Base-by-base conservation (phyloP, 768 basidiomycete species). In the Xerocomellus dryophilus region DNA sequence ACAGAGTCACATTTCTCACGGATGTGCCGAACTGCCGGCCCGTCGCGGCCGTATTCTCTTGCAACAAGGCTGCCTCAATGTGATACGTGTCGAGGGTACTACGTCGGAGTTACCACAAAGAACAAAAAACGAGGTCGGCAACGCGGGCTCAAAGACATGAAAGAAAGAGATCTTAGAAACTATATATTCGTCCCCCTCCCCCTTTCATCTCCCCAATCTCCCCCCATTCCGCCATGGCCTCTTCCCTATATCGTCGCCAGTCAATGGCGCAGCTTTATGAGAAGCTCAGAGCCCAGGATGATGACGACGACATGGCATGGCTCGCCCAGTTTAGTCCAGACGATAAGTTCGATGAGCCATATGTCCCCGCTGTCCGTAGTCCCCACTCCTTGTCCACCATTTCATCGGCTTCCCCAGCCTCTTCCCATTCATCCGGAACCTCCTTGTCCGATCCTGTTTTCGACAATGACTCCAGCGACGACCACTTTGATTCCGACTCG, bases 71-170 rank as follows among this genome's bases (percentile, higher is more conserved):
- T 32, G 67, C 69, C 69, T 70, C 69, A 65, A 70, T 72, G 69
- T 70, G 69, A 70, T 53, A 55, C 43, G 14, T 60, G 51, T 65
- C 71, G 61, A 72, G 69, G 69, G 69, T 61, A 62, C 55, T 59
- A 48, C 61, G 71, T 70, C 69, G 69, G 69, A 70, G 71, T 70
- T 70, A 70, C 58, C 63, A 70, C 63, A 72, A 70, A 71, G 63
- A 70, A 72, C 66, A 69, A 72, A 71, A 66, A 70, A 72, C 71
- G 71, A 69, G 69, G 67, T 72, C 71, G 71, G 69, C 70, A 72
- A 68, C 68, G 67, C 56, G 64, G 68, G 67, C 51, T 61, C 63
- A 69, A 65, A 72, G 67, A 65, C 69, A 70, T 70, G 69, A 72
- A 70, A 71, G 69, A 71, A 72, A 70, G 58, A 60, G 59, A 69